These are phyloP conservation scores for Xerocomellus intermedius DNA, from an alignment of 768 basidiomycete genomes.

Conservation along the genomic window DNA sequence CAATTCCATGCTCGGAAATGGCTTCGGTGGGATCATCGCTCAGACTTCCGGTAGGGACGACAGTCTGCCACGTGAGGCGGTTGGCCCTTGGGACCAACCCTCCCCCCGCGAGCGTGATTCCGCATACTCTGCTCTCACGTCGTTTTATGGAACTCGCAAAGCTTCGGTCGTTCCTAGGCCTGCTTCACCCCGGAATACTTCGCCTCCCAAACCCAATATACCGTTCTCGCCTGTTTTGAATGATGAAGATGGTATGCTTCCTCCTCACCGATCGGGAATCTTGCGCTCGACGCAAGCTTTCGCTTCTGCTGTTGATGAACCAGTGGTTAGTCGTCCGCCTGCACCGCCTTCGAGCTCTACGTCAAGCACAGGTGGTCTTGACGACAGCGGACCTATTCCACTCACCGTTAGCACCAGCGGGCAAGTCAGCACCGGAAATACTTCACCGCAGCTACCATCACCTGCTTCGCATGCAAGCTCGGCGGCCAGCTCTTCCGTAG, in stretches of 20 bases:
- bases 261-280: constrained; percentile 29
- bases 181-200: constrained; percentile 27
- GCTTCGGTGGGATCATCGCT: constrained; percentile 26
- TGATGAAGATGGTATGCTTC: constrained; percentile 35
- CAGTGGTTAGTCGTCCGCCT: constrained; percentile 29
- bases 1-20: constrained; percentile 23
- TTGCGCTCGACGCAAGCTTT: constrained; percentile 27
- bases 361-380: constrained; percentile 47
- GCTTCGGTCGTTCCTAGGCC: constrained; percentile 22
- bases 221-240: constrained; percentile 24
- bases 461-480: constrained; percentile 66
- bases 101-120: constrained; percentile 33
- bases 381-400: constrained; percentile 24
- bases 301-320: constrained; percentile 26
- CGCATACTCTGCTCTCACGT: constrained; percentile 23
- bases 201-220: constrained; percentile 23
- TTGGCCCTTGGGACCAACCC: constrained; percentile 36
- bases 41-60: constrained; percentile 30
- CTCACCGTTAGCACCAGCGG: constrained; percentile 50
- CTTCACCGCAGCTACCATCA: constrained; percentile 74
- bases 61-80: constrained; percentile 17
- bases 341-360: constrained; percentile 38
- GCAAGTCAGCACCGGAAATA: constrained; percentile 31
- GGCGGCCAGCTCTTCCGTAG: constrained; percentile 37
- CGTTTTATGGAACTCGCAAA: constrained; percentile 30